Conservation (phyloP, 495 filamentous ascomycete species). For the Hypoxylon trugodes region DNA sequence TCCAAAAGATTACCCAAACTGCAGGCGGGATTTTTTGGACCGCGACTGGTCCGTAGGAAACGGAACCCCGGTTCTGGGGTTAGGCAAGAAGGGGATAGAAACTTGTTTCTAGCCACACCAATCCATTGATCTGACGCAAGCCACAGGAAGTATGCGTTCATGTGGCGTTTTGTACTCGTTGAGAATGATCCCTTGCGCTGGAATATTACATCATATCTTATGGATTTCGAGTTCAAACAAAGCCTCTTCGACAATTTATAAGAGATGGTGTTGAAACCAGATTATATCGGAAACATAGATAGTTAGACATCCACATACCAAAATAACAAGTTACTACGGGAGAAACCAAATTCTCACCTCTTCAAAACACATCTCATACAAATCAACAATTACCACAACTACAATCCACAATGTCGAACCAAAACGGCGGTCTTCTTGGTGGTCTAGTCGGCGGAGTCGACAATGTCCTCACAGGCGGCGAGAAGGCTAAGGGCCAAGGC, state of each 20-base stretch:
- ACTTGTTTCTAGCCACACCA: conserved; percentile 45
- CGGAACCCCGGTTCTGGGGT: conserved; percentile 17
- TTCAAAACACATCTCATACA: neutral
- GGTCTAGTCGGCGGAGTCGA: conserved; percentile 50
- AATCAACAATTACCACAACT: neutral
- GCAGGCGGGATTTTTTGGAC: conserved; percentile 22
- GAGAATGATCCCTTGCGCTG: conserved; percentile 4
- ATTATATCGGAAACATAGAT: neutral
- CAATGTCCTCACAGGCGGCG: conserved; percentile 53
- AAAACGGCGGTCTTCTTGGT: conserved; percentile 50
- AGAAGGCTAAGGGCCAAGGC: conserved; percentile 51
- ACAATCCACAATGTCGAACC: conserved; percentile 43
- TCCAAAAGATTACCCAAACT: conserved; percentile 20
- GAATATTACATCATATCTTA: conserved; percentile 39
- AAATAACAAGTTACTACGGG: neutral
- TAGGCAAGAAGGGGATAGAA: conserved; percentile 11
- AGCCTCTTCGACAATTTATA: conserved; percentile 8
- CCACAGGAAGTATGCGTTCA: conserved; percentile 35
- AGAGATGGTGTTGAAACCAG: conserved; percentile 9
- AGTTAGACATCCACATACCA: neutral
- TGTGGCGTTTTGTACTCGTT: conserved; percentile 28
- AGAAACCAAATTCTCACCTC: neutral
- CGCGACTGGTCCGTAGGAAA: conserved; percentile 8
- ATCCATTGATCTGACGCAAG: conserved; percentile 25
- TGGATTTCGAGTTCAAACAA: conserved; percentile 14